Conservation (phyloP, 495 filamentous ascomycete species). For the Cairneyella variabilis region DNA sequence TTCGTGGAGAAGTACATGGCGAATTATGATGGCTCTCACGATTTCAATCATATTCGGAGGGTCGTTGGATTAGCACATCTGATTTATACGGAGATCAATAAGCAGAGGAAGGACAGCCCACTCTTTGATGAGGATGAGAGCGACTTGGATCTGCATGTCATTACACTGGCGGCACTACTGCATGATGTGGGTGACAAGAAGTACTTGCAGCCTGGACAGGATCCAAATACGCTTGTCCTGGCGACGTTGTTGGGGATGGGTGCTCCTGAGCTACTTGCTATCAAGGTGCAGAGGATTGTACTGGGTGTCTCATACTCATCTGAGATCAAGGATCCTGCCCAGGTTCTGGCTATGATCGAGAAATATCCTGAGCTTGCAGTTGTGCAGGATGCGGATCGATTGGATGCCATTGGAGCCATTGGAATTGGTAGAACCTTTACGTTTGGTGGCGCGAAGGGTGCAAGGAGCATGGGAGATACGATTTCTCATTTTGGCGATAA, state of each 20-base stretch:
- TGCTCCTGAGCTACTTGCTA: constrained; percentile 50
- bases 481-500: constrained; percentile 81
- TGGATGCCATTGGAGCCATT: constrained; percentile 85
- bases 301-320: constrained; percentile 73
- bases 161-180: constrained; percentile 71
- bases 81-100: constrained; percentile 39
- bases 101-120: constrained; percentile 29
- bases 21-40: constrained; percentile 79
- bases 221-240: constrained; percentile 50
- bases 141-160: constrained; percentile 47
- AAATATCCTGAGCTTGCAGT: constrained; percentile 70
- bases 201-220: constrained; percentile 54
- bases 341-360: constrained; percentile 38
- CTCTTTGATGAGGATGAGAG: constrained; percentile 23
- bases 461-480: constrained; percentile 49
- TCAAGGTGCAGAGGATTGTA: constrained; percentile 63
- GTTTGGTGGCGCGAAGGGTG: constrained; percentile 55
- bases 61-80: constrained; percentile 69
- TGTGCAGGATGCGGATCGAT: constrained; percentile 86
- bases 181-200: constrained; percentile 90
- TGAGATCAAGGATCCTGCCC: constrained; percentile 57
- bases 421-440: constrained; percentile 78
- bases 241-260: constrained; percentile 55
- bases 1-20: constrained; percentile 62
- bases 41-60: constrained; percentile 77